These are phyloP conservation scores for Calonectria leucothoes DNA, from an alignment of 2,329 filamentous ascomycete species.

Conservation along the genomic window DNA sequence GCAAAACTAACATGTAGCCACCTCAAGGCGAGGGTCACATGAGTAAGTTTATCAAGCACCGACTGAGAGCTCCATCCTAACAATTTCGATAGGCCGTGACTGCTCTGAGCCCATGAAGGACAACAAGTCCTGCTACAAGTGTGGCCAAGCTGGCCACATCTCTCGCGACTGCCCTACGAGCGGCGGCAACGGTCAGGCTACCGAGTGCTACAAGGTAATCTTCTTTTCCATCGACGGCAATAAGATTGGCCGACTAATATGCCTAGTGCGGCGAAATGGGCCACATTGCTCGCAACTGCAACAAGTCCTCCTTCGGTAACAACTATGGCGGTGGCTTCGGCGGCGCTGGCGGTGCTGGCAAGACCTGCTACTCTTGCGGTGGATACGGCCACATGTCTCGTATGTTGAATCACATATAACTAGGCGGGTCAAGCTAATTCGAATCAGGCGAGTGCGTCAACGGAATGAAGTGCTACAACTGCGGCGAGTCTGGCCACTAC, in stretches of 20 bases:
- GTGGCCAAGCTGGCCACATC: slow-evolving; percentile 88
- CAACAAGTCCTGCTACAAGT: slow-evolving; percentile 81
- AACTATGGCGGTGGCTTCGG: slow-evolving; percentile 61
- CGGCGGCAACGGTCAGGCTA: slow-evolving; percentile 59
- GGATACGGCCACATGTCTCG: slow-evolving; percentile 97
- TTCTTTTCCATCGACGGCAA: background rate
- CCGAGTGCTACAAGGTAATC: slow-evolving; percentile 88
- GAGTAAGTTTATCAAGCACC: slow-evolving; percentile 66
- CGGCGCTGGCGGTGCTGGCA: slow-evolving; percentile 64
- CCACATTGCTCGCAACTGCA: slow-evolving; percentile 95
- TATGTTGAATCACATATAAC: slow-evolving; percentile 51
- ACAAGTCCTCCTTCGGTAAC: slow-evolving; percentile 66
- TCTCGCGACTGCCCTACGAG: slow-evolving; percentile 83
- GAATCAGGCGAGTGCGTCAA: slow-evolving; percentile 88
- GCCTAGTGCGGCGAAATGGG: slow-evolving; percentile 87
- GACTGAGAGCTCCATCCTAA: background rate
- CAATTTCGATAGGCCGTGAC: slow-evolving; percentile 76
- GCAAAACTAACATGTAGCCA: slow-evolving; percentile 39
- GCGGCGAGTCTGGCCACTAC: slow-evolving; percentile 91
- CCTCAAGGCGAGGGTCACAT: slow-evolving; percentile 75
- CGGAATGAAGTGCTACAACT: slow-evolving; percentile 99
- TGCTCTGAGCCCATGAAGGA: slow-evolving; percentile 92
- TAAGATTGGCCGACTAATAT: slow-evolving; percentile 19
- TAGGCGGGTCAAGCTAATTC: slow-evolving; percentile 30
- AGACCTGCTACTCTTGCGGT: slow-evolving; percentile 98